Conservation (phyloP, 2,329 filamentous ascomycete genomes). For the Xylaria sp. region DNA sequence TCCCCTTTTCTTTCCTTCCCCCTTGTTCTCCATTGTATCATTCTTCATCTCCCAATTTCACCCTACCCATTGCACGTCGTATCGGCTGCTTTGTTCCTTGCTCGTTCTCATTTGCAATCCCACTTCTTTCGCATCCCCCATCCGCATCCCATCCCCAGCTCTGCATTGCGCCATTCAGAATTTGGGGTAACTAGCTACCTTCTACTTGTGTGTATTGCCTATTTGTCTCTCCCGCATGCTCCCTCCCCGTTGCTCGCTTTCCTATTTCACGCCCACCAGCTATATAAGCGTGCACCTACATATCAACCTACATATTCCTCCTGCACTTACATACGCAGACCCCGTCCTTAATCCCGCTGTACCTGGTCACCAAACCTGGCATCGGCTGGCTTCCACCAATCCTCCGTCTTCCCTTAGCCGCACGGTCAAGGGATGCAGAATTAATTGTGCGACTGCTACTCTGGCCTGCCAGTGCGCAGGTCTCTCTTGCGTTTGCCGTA, state of each 20-base stretch:
- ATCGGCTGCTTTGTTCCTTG: slow-evolving; percentile 6
- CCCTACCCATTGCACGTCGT: slow-evolving; percentile 5
- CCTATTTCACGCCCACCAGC: slow-evolving; percentile 19
- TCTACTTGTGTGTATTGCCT: slow-evolving; percentile 18
- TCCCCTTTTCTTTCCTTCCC: neutral
- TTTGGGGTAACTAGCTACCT: neutral
- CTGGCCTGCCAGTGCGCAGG: slow-evolving; percentile 26
- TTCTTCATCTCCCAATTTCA: slow-evolving; percentile 1
- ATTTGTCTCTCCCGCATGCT: slow-evolving; percentile 16
- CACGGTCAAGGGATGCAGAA: slow-evolving; percentile 29
- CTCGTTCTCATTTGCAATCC: neutral
- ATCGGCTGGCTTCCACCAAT: slow-evolving; percentile 27
- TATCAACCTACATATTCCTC: slow-evolving; percentile 25
- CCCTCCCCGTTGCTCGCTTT: slow-evolving; percentile 10
- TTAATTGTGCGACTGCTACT: slow-evolving; percentile 33
- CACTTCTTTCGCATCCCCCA: neutral
- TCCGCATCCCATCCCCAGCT: neutral
- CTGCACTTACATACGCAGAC: slow-evolving; percentile 20
- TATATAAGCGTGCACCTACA: slow-evolving; percentile 25
- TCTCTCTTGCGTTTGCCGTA: slow-evolving; percentile 31
- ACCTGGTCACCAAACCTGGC: slow-evolving; percentile 19
- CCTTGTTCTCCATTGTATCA: neutral
- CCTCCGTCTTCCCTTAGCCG: slow-evolving; percentile 23
- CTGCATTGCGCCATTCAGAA: slow-evolving; percentile 56
- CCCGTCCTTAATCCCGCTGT: slow-evolving; percentile 24